These are phyloP conservation scores for Pichia insulana DNA, from an alignment of 805 yeast genomes.

Conservation along the genomic window DNA sequence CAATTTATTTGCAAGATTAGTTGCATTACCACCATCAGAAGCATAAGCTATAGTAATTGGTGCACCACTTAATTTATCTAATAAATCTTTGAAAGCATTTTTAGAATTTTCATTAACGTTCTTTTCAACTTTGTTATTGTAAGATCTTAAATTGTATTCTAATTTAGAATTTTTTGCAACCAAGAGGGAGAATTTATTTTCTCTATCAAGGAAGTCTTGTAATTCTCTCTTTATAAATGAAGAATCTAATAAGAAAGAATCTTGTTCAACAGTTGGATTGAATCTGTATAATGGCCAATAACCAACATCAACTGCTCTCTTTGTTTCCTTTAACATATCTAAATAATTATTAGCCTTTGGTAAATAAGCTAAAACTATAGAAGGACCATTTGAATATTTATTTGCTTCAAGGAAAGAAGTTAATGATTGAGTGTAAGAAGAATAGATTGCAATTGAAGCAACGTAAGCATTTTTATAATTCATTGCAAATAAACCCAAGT, in stretches of 20 bases:
- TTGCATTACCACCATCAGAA: constrained; percentile 88
- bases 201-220: constrained; percentile 76
- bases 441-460: constrained; percentile 88
- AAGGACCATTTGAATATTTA: constrained; percentile 71
- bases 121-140: constrained; percentile 51
- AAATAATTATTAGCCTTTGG: constrained; percentile 66
- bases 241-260: constrained; percentile 71
- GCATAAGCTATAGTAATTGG: constrained; percentile 83
- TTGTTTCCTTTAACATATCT: constrained; percentile 75
- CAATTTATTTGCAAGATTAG: constrained; percentile 68
- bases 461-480: constrained; percentile 83
- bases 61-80: constrained; percentile 87
- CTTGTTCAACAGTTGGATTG: constrained; percentile 48
- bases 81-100: constrained; percentile 63
- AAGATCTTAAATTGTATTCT: constrained; percentile 67
- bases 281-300: constrained; percentile 92
- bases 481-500: constrained; percentile 92
- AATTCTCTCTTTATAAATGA: constrained; percentile 69
- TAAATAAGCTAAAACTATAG: constrained; percentile 81
- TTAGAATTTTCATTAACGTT: constrained; percentile 48
- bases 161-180: constrained; percentile 64
- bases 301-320: constrained; percentile 86
- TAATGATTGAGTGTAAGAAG: constrained; percentile 87
- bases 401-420: constrained; percentile 90
- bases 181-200: constrained; percentile 75